Percentiles rank a stretch among this genome's conserved stretches.
Evolutionary conservation across 371 early-diverging fungal genomes (phyloP).

Genomic region (Furculomyces boomerangus): DNA sequence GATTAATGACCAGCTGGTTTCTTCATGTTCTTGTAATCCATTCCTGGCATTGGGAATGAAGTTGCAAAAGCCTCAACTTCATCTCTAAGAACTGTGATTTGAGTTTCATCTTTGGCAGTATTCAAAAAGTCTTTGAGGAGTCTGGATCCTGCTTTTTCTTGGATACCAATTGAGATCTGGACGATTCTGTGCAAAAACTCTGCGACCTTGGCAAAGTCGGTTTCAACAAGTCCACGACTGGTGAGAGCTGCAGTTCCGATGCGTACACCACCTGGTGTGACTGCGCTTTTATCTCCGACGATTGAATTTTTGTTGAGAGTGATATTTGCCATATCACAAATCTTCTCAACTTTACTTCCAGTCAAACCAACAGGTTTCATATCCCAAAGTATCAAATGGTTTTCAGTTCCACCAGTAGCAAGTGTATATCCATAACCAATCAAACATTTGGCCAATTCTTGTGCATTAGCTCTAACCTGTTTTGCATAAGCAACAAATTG

Average conservation of each 20-base stretch:
- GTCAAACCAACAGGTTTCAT: constrained; percentile 67
- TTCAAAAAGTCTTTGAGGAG: constrained; percentile 91
- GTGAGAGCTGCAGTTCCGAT: constrained; percentile 82
- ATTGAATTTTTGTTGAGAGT: constrained; percentile 91
- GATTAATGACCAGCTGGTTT: no score
- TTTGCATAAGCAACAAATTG: constrained; percentile 87
- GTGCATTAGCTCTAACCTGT: constrained; percentile 85
- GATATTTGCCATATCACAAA: constrained; percentile 87
- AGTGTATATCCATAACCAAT: constrained; percentile 65
- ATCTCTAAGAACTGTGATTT: constrained; percentile 55
- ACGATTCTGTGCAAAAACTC: constrained; percentile 77
- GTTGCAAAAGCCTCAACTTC: constrained; percentile 83
- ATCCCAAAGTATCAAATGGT: constrained; percentile 87
- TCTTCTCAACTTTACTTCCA: constrained; percentile 81
- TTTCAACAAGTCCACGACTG: constrained; percentile 72
- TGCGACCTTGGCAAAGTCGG: constrained; percentile 68
- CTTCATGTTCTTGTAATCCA: constrained; percentile 16
- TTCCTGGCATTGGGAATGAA: constrained; percentile 27
- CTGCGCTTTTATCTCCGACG: constrained; percentile 72
- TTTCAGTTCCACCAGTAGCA: constrained; percentile 87
- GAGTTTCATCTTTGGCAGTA: constrained; percentile 37
- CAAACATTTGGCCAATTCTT: constrained; percentile 58
- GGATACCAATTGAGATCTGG: constrained; percentile 68
- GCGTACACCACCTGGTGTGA: constrained; percentile 84
- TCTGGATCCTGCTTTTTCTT: constrained; percentile 65